These are phyloP conservation scores for Fusarium longipes DNA, from an alignment of 2,329 filamentous ascomycete genomes.

Conservation along the genomic window DNA sequence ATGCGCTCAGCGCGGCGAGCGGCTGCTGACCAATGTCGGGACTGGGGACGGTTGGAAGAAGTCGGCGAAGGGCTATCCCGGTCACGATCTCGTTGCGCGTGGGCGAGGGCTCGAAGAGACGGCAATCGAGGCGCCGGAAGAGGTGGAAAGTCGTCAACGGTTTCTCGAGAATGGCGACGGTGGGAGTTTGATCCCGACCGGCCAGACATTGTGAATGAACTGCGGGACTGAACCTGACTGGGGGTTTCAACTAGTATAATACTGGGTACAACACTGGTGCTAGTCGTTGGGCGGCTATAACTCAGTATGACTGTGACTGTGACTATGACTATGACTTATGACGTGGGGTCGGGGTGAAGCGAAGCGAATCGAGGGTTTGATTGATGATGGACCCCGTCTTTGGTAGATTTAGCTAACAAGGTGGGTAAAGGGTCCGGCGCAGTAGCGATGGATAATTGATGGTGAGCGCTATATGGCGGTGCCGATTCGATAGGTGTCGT, in stretches of 20 bases:
- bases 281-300: constrained; percentile 31
- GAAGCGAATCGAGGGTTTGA: constrained; percentile 23
- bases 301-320: constrained; percentile 11
- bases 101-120: constrained; percentile 48
- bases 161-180: constrained; percentile 48
- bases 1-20: constrained; percentile 53
- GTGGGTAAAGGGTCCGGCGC: constrained; percentile 20
- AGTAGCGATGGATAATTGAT: constrained; percentile 1
- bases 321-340: constrained; percentile 23
- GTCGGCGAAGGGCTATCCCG: constrained; percentile 44
- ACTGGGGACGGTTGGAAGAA: constrained; percentile 37
- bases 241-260: constrained; percentile 14
- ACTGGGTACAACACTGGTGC: constrained; percentile 10
- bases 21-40: constrained; percentile 45
- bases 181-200: constrained; percentile 49
- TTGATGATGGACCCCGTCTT: constrained; percentile 17
- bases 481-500: not conserved
- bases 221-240: constrained; percentile 6
- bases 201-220: constrained; percentile 48
- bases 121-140: constrained; percentile 49
- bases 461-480: not conserved
- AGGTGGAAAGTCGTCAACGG: constrained; percentile 49
- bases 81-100: constrained; percentile 46
- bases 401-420: constrained; percentile 8
- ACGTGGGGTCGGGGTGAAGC: constrained; percentile 35